Evolutionary conservation across 495 filamentous ascomycete species (phyloP).

Genomic region (Pseudotulostoma volvatum): DNA sequence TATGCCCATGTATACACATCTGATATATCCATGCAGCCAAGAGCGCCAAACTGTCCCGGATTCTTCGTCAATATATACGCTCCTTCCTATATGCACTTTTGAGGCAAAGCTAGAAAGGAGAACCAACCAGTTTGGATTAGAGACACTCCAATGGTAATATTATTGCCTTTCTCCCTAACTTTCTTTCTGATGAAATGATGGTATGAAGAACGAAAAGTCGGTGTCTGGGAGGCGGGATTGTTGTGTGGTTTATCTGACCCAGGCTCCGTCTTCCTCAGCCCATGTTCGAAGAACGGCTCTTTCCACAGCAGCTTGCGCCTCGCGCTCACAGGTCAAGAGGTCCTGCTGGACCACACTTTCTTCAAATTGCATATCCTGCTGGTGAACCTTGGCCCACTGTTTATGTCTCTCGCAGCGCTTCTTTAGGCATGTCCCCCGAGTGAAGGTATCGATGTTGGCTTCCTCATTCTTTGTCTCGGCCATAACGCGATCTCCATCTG

Average conservation of each 20-base stretch:
- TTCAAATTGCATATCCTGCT: constrained; percentile 34
- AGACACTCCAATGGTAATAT: too few relatives aligned
- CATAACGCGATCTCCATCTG: constrained; percentile 19
- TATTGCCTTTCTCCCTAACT: too few relatives aligned
- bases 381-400: constrained; percentile 35
- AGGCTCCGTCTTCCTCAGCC: constrained; percentile 17
- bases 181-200: too few relatives aligned
- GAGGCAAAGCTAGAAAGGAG: too few relatives aligned
- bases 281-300: constrained; percentile 30
- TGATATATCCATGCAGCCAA: too few relatives aligned
- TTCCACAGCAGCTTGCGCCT: constrained; percentile 31
- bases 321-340: constrained; percentile 26
- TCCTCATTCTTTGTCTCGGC: constrained; percentile 1
- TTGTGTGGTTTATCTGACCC: constrained; percentile 25
- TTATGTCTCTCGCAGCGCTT: constrained; percentile 37
- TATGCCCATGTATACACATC: too few relatives aligned
- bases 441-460: constrained; percentile 16
- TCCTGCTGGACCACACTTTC: constrained; percentile 24
- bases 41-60: too few relatives aligned
- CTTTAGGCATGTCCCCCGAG: constrained; percentile 34
- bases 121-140: too few relatives aligned
- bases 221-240: constrained; percentile 19
- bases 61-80: too few relatives aligned
- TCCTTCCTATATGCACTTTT: too few relatives aligned
- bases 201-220: too few relatives aligned